Evolutionary conservation across 768 basidiomycete species (phyloP).

Genomic region (Termitomyces sp.): DNA sequence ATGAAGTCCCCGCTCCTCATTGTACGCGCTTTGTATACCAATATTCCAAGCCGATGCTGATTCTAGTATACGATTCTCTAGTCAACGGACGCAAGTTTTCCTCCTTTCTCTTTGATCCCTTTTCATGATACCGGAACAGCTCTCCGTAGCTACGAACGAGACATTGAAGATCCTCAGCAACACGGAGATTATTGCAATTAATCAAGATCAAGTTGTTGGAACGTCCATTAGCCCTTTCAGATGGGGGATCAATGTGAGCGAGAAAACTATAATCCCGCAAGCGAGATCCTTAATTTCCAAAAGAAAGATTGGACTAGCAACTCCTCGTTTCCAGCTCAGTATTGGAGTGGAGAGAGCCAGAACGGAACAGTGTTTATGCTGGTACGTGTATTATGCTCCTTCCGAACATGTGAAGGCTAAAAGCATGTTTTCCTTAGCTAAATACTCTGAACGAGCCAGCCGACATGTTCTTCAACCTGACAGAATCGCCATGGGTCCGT

Average conservation of each 20-base stretch:
- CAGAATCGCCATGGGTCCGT: constrained; percentile 61
- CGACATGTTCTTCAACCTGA: constrained; percentile 52
- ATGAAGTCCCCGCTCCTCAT: constrained; percentile 57
- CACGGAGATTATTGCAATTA: constrained; percentile 60
- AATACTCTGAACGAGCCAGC: constrained; percentile 50
- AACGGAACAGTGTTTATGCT: constrained; percentile 64
- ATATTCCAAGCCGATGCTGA: not conserved
- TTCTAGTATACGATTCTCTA: not conserved
- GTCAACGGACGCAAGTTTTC: constrained; percentile 13
- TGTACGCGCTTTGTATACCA: constrained; percentile 16
- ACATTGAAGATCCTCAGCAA: constrained; percentile 56
- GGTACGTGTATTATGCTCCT: constrained; percentile 23
- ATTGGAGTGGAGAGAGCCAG: constrained; percentile 58
- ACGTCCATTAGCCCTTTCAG: constrained; percentile 60
- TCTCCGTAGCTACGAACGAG: constrained; percentile 43
- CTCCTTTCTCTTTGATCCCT: not conserved
- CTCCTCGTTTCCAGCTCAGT: constrained; percentile 50
- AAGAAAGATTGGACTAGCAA: constrained; percentile 28
- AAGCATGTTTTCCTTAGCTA: constrained; percentile 27
- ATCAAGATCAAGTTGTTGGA: constrained; percentile 63
- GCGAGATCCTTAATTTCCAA: not conserved
- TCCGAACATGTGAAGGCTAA: not conserved
- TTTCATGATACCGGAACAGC: constrained; percentile 4
- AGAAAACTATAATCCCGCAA: not conserved
- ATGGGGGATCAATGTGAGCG: constrained; percentile 58